A percentile compares a stretch with the other conserved stretches of the same genome.
Evolutionary conservation across 2,329 filamentous ascomycete genomes (phyloP).

Genomic region (Hortaea sp.): DNA sequence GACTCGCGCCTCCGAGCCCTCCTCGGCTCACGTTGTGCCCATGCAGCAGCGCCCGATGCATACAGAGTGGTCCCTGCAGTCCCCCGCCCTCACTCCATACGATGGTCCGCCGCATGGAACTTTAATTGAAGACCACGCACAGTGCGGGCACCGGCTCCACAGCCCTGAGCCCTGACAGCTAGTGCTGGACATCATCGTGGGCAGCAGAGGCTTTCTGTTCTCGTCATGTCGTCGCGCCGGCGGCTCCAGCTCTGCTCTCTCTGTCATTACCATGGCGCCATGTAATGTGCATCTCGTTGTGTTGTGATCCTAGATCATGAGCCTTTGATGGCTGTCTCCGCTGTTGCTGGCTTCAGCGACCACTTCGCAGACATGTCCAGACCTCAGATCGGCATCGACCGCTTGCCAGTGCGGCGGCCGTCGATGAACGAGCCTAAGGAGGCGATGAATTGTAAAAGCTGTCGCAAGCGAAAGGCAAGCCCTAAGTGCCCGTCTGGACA

Average conservation of each 20-base stretch:
- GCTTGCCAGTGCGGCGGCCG: conserved; percentile 59
- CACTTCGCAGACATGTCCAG: conserved; percentile 48
- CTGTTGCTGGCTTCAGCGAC: conserved; percentile 2
- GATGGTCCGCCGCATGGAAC: not conserved
- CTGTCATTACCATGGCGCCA: not conserved
- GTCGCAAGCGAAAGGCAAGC: conserved; percentile 76
- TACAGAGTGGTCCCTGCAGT: not conserved
- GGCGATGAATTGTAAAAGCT: conserved; percentile 94
- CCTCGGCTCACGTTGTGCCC: not conserved
- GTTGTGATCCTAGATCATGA: not conserved
- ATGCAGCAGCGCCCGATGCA: not conserved
- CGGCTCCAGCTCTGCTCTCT: not conserved
- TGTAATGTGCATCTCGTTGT: not conserved
- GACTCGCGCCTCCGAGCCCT: not conserved
- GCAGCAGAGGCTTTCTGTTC: not conserved
- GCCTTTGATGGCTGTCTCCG: conserved; percentile 4
- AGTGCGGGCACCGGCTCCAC: conserved; percentile 4
- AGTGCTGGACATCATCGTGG: not conserved
- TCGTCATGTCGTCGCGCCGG: not conserved
- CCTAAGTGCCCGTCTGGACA: not conserved
- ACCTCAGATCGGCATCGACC: conserved; percentile 71
- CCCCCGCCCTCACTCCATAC: not conserved
- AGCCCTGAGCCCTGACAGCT: not conserved
- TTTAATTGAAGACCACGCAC: not conserved
- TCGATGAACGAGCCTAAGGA: conserved; percentile 64